A percentile compares a stretch with the other conserved stretches of the same genome.
Evolutionary conservation across 495 filamentous ascomycete species (phyloP).

Genomic region (Tuber calosporum): DNA sequence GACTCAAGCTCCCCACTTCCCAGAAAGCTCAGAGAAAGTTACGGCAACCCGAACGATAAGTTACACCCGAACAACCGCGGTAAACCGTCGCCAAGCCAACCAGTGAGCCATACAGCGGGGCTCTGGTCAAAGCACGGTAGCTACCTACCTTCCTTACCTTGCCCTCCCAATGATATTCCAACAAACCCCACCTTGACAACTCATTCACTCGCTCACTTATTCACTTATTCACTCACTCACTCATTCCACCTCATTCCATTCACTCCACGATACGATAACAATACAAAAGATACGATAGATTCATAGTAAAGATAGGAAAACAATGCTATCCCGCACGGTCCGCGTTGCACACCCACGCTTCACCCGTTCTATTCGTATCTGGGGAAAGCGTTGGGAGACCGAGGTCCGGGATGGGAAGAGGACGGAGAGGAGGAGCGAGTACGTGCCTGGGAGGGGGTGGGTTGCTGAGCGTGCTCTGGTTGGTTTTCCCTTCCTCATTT

Average conservation of each 20-base stretch:
- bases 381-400: constrained; percentile 14
- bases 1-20: background rate
- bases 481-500: background rate
- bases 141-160: background rate
- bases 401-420: constrained; percentile 11
- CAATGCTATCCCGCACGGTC: background rate
- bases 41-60: background rate
- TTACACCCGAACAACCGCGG: background rate
- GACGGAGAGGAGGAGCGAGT: constrained; percentile 20
- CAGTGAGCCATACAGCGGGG: background rate
- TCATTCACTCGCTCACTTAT: background rate
- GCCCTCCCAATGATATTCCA: background rate
- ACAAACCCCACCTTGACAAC: constrained; percentile 1
- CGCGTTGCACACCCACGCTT: background rate
- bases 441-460: constrained; percentile 22
- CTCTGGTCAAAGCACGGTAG: background rate
- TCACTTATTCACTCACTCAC: background rate
- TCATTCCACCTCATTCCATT: background rate
- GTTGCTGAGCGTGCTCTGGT: background rate
- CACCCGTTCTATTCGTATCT: background rate
- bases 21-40: background rate
- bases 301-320: background rate
- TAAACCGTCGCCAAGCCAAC: background rate
- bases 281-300: background rate
- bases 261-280: background rate